Evolutionary conservation across 2,329 filamentous ascomycete genomes (phyloP), one percentile per base, ranked within the genome.

Genomic region (Colletotrichum viniferum): DNA sequence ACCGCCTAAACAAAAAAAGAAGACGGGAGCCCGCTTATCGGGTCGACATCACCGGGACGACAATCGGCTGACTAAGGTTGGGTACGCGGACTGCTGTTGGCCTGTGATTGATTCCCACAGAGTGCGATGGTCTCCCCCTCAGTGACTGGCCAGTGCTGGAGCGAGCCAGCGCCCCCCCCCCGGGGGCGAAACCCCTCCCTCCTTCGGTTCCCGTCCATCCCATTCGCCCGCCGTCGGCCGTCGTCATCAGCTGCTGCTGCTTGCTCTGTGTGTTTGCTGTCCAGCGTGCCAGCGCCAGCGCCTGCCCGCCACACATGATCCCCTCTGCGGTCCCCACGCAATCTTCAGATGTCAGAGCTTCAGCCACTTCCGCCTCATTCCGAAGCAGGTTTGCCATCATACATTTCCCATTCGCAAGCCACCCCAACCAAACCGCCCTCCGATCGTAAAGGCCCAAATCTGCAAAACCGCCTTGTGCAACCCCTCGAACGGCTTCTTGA

Each of bases 21-120:
- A 55, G 28, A 48, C 9, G 38, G 18, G 38, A 18, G 34, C 70
- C 48, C 34, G 28, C 62, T 68, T 61, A 36, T 67, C 52, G 38
- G 70, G 34, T 62, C 67, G 18, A 43, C 62, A 81, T 84, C 81
- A 79, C 74, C 81, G 69, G 78, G 81, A 82, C 82, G 79, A 84
- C 82, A 77, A 82, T 79, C 70, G 56, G 58, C 72, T 76, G 77
- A 78, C 80, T 56, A 73, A 63, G 28, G 32, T 4, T 13, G n/a
- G 43, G 43, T 52, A 24, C n/a, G 43, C 10, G 12, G n/a, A 24
- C n/a, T 52, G 43, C 43, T 52, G 43, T n/a, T 13, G 43, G 43
- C n/a, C 43, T 52, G 43, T 48, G 43, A 48, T 48, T 48, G 18
- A n/a, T 48, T 12, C 43, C 43, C 21, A 0, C 34, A 64, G 61